A percentile compares a stretch with the other conserved stretches of the same genome.
Conservation (phyloP, 441 rosid species). For the Macaranga tanarius region DNA sequence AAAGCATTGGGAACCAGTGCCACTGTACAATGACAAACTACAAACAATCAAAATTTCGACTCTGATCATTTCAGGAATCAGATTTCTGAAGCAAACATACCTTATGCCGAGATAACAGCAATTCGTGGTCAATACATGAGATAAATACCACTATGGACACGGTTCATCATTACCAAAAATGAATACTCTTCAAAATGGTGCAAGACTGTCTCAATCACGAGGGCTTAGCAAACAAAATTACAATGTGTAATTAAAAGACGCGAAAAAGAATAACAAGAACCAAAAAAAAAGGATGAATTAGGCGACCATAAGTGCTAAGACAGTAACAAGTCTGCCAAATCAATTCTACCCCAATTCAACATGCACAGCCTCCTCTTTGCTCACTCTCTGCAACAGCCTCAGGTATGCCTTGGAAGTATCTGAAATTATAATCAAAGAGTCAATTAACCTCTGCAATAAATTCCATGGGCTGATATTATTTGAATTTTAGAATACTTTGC, state of each 20-base stretch:
- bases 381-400: constrained; percentile 71
- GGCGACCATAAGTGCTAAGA: constrained; percentile 13
- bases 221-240: neutral
- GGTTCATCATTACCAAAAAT: neutral
- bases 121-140: neutral
- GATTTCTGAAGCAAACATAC: neutral
- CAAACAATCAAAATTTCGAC: neutral
- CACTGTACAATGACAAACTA: neutral
- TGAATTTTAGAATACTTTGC: neutral
- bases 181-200: neutral
- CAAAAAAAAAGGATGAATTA: constrained; percentile 21
- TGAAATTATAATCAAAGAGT: constrained; percentile 28
- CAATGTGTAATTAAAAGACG: neutral
- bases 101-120: neutral
- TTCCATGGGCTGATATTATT: neutral
- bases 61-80: neutral
- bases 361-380: constrained; percentile 90
- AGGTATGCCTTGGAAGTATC: constrained; percentile 89
- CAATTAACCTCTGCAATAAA: neutral
- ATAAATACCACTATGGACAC: neutral
- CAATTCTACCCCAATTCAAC: constrained; percentile 37
- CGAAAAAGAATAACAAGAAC: neutral
- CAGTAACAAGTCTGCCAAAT: constrained; percentile 4
- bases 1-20: neutral
- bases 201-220: neutral